These are phyloP conservation scores for Aspergillus baeticus DNA, from an alignment of 495 filamentous ascomycete species.

Conservation along the genomic window DNA sequence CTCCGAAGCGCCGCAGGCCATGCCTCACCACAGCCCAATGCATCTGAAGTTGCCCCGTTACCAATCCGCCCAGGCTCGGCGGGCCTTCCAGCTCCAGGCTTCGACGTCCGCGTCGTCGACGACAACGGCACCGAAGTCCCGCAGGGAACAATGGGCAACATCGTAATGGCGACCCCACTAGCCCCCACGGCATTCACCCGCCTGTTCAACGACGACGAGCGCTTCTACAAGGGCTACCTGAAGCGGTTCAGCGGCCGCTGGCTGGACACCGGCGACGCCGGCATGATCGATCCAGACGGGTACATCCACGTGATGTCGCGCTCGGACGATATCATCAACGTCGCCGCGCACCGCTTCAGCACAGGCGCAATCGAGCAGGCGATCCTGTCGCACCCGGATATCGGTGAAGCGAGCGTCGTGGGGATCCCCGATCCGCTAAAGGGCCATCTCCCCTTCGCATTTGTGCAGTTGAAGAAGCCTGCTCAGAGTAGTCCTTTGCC, in stretches of 20 bases:
- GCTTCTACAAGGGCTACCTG: constrained; percentile 80
- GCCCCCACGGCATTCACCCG: constrained; percentile 83
- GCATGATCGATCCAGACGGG: constrained; percentile 76
- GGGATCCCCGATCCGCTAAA: constrained; percentile 83
- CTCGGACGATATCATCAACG: constrained; percentile 92
- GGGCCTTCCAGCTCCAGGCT: constrained; percentile 86
- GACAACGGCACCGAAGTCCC: constrained; percentile 70
- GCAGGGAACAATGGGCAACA: constrained; percentile 80
- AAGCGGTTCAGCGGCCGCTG: constrained; percentile 75
- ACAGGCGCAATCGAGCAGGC: constrained; percentile 89
- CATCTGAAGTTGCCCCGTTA: constrained; percentile 29
- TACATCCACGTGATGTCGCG: constrained; percentile 87
- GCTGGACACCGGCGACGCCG: constrained; percentile 90
- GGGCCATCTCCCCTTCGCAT: constrained; percentile 88
- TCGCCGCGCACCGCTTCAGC: constrained; percentile 87
- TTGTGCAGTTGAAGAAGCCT: constrained; percentile 56
- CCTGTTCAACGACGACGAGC: constrained; percentile 78
- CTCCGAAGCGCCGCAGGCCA: constrained; percentile 42
- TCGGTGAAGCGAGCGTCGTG: constrained; percentile 82
- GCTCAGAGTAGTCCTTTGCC: constrained; percentile 41
- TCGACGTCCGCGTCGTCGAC: constrained; percentile 80
- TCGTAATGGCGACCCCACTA: constrained; percentile 78
- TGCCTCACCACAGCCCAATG: constrained; percentile 8
- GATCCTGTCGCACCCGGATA: constrained; percentile 71
- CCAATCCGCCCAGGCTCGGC: constrained; percentile 79